Evolutionary conservation across 352 stramenopile species (phyloP).

Genomic region (Globisporangium mamillatum): DNA sequence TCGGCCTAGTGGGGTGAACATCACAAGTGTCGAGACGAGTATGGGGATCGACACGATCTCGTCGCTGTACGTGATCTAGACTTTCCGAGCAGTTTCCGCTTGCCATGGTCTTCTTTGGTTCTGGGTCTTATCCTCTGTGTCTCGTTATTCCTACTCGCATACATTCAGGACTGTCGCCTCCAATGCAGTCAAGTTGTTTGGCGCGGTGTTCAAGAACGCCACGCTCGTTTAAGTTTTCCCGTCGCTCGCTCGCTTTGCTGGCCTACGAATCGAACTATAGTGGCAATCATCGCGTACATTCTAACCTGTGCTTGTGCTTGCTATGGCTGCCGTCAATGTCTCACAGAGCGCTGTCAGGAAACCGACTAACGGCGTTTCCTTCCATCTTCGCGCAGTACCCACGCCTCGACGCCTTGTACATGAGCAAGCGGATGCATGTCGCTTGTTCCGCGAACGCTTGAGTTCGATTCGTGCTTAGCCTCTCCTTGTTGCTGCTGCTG

Average conservation of each 20-base stretch:
- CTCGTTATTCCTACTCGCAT: neutral
- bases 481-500: too few species aligned
- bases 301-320: neutral
- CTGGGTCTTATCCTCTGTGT: too few species aligned
- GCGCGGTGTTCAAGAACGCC: slow-evolving; percentile 6
- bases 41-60: too few species aligned
- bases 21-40: too few species aligned
- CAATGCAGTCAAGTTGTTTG: slow-evolving; percentile 9
- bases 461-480: too few species aligned
- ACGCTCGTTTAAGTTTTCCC: slow-evolving; percentile 4
- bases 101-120: too few species aligned
- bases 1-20: too few species aligned
- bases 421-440: neutral
- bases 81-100: too few species aligned
- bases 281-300: neutral
- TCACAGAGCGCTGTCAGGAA: neutral
- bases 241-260: neutral
- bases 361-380: neutral
- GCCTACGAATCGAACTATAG: neutral
- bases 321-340: too few species aligned
- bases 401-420: neutral
- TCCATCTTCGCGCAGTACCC: neutral
- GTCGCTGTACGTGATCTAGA: too few species aligned
- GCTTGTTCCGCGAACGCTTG: too few species aligned
- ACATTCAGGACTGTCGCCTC: neutral